Percentiles rank a stretch among this genome's conserved stretches.
Conservation (phyloP, 805 yeast genomes). For the Candida berthetii region DNA sequence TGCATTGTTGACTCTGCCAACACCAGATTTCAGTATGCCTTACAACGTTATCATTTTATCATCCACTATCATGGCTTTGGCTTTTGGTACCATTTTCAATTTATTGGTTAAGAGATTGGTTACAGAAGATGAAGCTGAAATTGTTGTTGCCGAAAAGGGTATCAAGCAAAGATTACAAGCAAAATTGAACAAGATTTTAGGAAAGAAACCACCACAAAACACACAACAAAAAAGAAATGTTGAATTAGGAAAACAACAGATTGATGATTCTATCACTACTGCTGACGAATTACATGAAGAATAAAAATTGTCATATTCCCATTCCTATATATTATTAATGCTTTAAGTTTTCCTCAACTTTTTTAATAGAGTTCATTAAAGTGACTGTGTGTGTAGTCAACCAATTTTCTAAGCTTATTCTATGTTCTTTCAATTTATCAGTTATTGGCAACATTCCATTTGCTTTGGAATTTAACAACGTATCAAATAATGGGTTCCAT, state of each 20-base stretch:
- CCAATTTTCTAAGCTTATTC: conserved; percentile 37
- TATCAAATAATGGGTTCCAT: conserved; percentile 64
- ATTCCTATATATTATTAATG: not conserved
- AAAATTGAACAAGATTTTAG: not conserved
- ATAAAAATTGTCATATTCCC: not conserved
- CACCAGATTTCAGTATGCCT: conserved; percentile 99
- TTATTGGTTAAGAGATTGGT: conserved; percentile 68
- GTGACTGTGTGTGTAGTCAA: conserved; percentile 14
- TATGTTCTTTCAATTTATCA: conserved; percentile 24
- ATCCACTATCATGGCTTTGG: conserved; percentile 87
- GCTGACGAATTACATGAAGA: not conserved
- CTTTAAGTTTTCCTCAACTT: conserved; percentile 5
- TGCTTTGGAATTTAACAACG: conserved; percentile 52
- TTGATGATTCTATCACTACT: not conserved
- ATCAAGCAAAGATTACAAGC: conserved; percentile 5
- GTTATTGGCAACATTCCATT: conserved; percentile 34
- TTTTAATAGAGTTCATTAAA: conserved; percentile 2
- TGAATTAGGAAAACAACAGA: not conserved
- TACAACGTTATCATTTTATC: conserved; percentile 93
- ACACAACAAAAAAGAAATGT: not conserved
- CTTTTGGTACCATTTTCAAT: conserved; percentile 84
- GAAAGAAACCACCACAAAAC: not conserved
- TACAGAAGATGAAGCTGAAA: conserved; percentile 54
- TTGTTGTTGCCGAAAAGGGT: conserved; percentile 12
- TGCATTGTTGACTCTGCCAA: conserved; percentile 79